A percentile compares a stretch with the other conserved stretches of the same genome.
These are phyloP conservation scores for Darksidea phi DNA, from an alignment of 495 filamentous ascomycete species.

Conservation along the genomic window DNA sequence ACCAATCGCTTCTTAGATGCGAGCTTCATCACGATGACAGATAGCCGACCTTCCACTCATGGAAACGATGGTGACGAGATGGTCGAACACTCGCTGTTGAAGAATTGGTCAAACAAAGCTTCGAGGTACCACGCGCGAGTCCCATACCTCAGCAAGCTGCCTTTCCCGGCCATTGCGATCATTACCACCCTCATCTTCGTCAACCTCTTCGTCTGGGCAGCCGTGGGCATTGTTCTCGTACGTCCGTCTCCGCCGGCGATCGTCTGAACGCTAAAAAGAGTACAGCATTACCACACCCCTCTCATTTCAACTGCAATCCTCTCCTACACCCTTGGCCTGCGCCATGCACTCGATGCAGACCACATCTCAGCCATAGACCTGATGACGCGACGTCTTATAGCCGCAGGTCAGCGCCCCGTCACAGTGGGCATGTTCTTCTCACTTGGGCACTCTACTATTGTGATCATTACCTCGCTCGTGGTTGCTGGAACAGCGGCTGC, in stretches of 20 bases:
- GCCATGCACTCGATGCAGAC: conserved; percentile 94
- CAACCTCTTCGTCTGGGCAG: conserved; percentile 73
- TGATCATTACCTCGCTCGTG: conserved; percentile 84
- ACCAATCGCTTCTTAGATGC: too few species aligned
- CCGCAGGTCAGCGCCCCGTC: conserved; percentile 81
- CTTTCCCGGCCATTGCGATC: conserved; percentile 62
- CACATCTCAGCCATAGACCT: conserved; percentile 96
- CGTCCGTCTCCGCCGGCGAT: conserved; percentile 36
- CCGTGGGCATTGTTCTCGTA: conserved; percentile 66
- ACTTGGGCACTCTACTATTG: conserved; percentile 85
- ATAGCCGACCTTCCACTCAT: neutral
- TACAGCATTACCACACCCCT: conserved; percentile 44
- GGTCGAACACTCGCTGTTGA: conserved; percentile 6
- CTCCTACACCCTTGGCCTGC: conserved; percentile 83
- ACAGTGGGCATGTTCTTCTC: conserved; percentile 95
- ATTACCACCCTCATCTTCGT: conserved; percentile 62
- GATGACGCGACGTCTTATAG: conserved; percentile 89
- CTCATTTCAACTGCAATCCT: conserved; percentile 78
- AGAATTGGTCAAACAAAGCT: conserved; percentile 33
- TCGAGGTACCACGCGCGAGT: conserved; percentile 40
- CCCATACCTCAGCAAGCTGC: conserved; percentile 50
- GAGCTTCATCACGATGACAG: too few species aligned
- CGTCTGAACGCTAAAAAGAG: conserved; percentile 22
- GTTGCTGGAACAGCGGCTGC: conserved; percentile 88
- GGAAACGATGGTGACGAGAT: neutral